phyloP scores from a whole-genome alignment of 257 asterid genomes.

The Perilla frutescens region DNA sequence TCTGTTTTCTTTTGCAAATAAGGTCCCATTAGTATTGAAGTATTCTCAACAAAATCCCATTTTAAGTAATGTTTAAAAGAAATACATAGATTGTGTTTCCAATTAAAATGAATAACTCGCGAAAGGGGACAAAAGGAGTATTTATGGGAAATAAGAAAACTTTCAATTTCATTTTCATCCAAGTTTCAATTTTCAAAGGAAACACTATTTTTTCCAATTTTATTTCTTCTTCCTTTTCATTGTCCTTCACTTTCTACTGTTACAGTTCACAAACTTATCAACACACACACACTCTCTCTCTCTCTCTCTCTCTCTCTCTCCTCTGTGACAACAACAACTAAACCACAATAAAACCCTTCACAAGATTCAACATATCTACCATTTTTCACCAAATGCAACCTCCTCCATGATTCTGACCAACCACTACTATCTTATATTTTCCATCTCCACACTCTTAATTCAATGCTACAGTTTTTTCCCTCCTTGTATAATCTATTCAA shows the following conservation, averaged over 20 bases:
- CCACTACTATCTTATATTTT: slow-evolving; percentile 20
- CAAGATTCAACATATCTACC: slow-evolving; percentile 53
- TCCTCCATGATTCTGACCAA: slow-evolving; percentile 42
- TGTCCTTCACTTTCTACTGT: slow-evolving; percentile 1
- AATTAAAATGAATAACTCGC: neutral
- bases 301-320: slow-evolving; percentile 6
- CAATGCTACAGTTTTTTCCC: slow-evolving; percentile 22
- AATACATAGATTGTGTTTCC: neutral
- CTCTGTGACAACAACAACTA: slow-evolving; percentile 41
- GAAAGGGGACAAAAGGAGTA: neutral
- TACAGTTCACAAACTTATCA: neutral
- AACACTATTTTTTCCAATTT: neutral
- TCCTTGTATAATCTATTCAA: slow-evolving; percentile 1
- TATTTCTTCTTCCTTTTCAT: neutral
- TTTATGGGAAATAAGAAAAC: neutral
- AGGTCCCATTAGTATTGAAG: too few species aligned
- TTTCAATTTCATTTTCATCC: too few species aligned
- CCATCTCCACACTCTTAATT: slow-evolving; percentile 27
- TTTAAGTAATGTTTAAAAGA: too few species aligned
- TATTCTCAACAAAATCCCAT: too few species aligned
- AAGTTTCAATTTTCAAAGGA: neutral
- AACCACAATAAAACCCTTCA: slow-evolving; percentile 62
- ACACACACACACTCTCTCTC: slow-evolving; percentile 5
- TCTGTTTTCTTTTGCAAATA: too few species aligned
- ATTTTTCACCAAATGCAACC: slow-evolving; percentile 24